Base-by-base conservation (phyloP, 2,329 filamentous ascomycete genomes). In the Sclerotinia sclerotiorum region DNA sequence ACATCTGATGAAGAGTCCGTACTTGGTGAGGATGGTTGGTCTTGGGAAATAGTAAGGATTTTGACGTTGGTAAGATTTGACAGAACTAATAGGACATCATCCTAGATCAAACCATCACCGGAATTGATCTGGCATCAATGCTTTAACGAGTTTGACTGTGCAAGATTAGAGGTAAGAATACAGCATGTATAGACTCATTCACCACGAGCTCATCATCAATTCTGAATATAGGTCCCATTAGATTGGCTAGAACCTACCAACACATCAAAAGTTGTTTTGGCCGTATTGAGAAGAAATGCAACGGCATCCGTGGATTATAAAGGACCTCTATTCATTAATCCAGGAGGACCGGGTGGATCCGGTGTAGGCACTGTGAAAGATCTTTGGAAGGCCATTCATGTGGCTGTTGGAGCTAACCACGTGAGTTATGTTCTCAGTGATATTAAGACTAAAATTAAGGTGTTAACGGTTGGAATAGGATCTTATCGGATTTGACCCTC, bases 401-500 rank as follows among this genome's bases (percentile, higher is more conserved):
- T 78, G 3, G 79, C 84, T 32, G 79, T 83, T 0, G 84, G 57
- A 48, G 42, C 57, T 17, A 61, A 61, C n/a, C 42, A 61, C 27
- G 57, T 61, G 42, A 32, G 57, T n/a, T 5, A 6, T n/a, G 24
- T 32, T 17, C 11, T 6, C 5, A 3, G 42, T 15, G 10, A 48
- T 15, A 46, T 48, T 3, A 32, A 61, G 19, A 2, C 7, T 17
- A 48, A 11, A 48, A 10, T 11, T 32, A 42, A 17, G 13, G 17
- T 42, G 13, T 42, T 42, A 46, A 48, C 3, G 11, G 21, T 3
- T 0, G 15, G 15, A 32, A 32, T 79, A 83, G 74, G 83, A 85
- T 58, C 78, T 85, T 2, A 79, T 86, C 68, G 80, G 81, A 49
- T 85, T 83, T 57, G 83, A 85, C 55, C 83, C 83, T 3, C 79